Percentiles rank a stretch among this genome's conserved stretches.
These are phyloP conservation scores for Clarireedia hainanense DNA, from an alignment of 2,329 filamentous ascomycete genomes.

Conservation along the genomic window DNA sequence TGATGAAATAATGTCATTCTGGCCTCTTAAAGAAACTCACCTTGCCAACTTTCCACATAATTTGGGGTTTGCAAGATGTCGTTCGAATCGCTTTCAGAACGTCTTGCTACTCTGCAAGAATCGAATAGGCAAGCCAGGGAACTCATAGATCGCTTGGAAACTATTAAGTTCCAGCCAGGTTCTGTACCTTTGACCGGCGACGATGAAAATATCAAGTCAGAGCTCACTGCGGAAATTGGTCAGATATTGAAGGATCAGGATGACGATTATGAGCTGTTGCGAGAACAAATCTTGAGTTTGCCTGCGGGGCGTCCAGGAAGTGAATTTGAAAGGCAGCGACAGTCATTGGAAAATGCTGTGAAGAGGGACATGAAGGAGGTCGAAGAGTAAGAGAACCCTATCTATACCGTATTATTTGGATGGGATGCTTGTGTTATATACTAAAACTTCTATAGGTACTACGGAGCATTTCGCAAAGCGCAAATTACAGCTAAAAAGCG, in stretches of 20 bases:
- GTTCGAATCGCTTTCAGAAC: conserved; percentile 53
- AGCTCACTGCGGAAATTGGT: conserved; percentile 75
- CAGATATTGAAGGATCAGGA: conserved; percentile 69
- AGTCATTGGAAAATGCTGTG: conserved; percentile 57
- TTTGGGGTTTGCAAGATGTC: conserved; percentile 37
- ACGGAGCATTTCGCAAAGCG: conserved; percentile 67
- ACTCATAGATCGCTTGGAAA: conserved; percentile 51
- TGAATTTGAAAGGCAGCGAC: conserved; percentile 53
- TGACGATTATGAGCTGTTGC: conserved; percentile 74
- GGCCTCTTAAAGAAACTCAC: background rate
- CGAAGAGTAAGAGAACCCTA: conserved; percentile 45
- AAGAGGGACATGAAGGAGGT: conserved; percentile 63
- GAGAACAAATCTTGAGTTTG: conserved; percentile 62
- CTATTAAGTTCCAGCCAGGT: conserved; percentile 50
- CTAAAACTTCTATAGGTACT: conserved; percentile 11
- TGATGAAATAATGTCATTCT: background rate
- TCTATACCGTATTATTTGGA: too few species aligned
- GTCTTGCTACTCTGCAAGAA: conserved; percentile 52
- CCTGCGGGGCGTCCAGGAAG: conserved; percentile 42
- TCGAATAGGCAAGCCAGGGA: conserved; percentile 49
- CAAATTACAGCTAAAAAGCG: conserved; percentile 71
- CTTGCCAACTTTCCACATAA: background rate
- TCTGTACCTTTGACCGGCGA: conserved; percentile 42
- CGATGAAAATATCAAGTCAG: conserved; percentile 48
- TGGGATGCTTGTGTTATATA: too few species aligned